Base-by-base conservation (phyloP, 192 early-diverging fungal genomes). In the Oehlia diaphana region DNA sequence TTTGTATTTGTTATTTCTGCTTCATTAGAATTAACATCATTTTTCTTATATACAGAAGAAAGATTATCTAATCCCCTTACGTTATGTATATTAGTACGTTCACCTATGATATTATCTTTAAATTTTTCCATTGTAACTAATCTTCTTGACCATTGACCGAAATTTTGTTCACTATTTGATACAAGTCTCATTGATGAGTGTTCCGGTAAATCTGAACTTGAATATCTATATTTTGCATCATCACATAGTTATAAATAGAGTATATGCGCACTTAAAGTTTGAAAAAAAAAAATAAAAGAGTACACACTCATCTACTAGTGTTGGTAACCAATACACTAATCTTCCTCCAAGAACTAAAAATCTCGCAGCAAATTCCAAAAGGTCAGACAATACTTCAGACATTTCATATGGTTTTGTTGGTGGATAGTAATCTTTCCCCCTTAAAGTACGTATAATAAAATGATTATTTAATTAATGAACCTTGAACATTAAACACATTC, bases 251-350 rank as follows among this genome's bases (percentile, higher is more conserved):
- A 21, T 21, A 39, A 70, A 16, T 21, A 26, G 0, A 26, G 26
- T 26, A 19, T 69, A 9, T 9, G 26, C 13, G 9, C 9, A 65
- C 2, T 39, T 21, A n/a, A 28, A 33, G 4, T 63, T 23, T 26
- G 42, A 47, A 63, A 31, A 14, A 42, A n/a, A 21, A 33, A 28
- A 35, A 12, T 33, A 14, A 72, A 35, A 39, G 49, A 74, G 14
- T 28, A 72, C 82, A 61, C 85, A 94, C 81, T 96, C 94, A 39
- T 95, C 95, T 4, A 92, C 91, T 4, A 98, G 87, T 0, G 96
- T 98, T 1, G 98, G 98, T 28, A 99, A 86, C 98, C 98, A 99
- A 84, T 96, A 98, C 1, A 98, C 96, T 5, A 99, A 86, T 14
- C 98, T 90, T 5, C 95, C 98, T 33, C 93, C 92, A 2, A 92